A percentile compares a stretch with the other conserved stretches of the same genome.
Evolutionary conservation across 805 yeast species (phyloP).

Genomic region (Myxozyma melibiosi): DNA sequence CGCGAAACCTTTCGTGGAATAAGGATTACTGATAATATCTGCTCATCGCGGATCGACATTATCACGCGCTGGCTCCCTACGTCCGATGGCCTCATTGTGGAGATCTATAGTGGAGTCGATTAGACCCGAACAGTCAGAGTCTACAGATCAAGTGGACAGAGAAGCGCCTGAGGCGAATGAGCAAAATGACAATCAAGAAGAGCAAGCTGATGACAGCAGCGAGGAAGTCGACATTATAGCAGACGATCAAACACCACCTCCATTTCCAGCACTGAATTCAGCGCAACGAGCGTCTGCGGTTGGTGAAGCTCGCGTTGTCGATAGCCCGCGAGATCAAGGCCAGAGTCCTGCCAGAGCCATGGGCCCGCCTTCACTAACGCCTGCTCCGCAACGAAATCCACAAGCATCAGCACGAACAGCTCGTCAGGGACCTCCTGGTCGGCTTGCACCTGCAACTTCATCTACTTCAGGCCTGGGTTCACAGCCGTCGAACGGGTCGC

Average conservation of each 20-base stretch:
- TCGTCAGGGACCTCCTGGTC: background rate
- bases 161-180: too few species aligned
- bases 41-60: too few species aligned
- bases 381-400: background rate
- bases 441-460: background rate
- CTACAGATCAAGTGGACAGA: too few species aligned
- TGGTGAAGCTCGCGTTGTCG: background rate
- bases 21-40: too few species aligned
- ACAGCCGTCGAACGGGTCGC: background rate
- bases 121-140: background rate
- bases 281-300: conserved; percentile 22
- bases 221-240: background rate
- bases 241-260: conserved; percentile 18
- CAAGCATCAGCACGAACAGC: conserved; percentile 1
- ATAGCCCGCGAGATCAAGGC: background rate
- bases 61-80: too few species aligned
- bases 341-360: background rate
- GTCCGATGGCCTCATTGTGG: conserved; percentile 6
- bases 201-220: background rate
- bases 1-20: too few species aligned
- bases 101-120: background rate
- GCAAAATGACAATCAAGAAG: conserved; percentile 1
- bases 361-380: background rate
- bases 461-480: background rate
- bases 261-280: conserved; percentile 25